Conservation (phyloP, 108 stramenopile genomes). For the Cyclotella sp. region DNA sequence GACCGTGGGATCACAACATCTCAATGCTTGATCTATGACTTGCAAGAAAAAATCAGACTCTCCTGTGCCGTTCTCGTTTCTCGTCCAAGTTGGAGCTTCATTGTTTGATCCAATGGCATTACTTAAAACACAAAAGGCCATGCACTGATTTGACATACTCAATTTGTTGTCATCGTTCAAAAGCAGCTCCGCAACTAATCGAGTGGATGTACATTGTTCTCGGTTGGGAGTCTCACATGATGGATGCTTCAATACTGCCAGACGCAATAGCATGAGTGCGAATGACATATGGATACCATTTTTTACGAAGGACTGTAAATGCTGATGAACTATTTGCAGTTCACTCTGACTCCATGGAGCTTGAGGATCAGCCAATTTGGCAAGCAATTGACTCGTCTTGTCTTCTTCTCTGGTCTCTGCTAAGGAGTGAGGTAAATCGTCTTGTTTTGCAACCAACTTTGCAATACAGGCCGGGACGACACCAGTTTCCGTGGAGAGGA, state of each 20-base stretch:
- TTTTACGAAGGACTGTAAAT: slow-evolving; percentile 26
- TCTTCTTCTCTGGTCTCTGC: not conserved
- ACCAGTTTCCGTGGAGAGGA: slow-evolving; percentile 68
- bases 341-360: slow-evolving; percentile 18
- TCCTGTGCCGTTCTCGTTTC: not conserved
- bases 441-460: slow-evolving; percentile 36
- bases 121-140: slow-evolving; percentile 64
- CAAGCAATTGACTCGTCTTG: slow-evolving; percentile 21
- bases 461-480: slow-evolving; percentile 57
- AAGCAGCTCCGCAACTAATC: slow-evolving; percentile 37
- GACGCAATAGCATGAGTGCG: slow-evolving; percentile 66
- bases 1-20: slow-evolving; percentile 13
- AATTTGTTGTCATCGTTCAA: slow-evolving; percentile 17
- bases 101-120: slow-evolving; percentile 49
- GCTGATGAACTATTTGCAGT: slow-evolving; percentile 26
- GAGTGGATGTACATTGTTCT: slow-evolving; percentile 9
- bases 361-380: slow-evolving; percentile 23
- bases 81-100: slow-evolving; percentile 18
- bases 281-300: slow-evolving; percentile 44
- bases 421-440: slow-evolving; percentile 2
- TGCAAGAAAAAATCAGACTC: slow-evolving; percentile 21
- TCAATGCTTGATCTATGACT: slow-evolving; percentile 33
- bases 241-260: slow-evolving; percentile 53
- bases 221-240: not conserved
- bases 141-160: slow-evolving; percentile 41